Percentiles rank a stretch among this genome's conserved stretches.
Conservation (phyloP, 2,329 filamentous ascomycete genomes). For the Penicillium corylophilum region DNA sequence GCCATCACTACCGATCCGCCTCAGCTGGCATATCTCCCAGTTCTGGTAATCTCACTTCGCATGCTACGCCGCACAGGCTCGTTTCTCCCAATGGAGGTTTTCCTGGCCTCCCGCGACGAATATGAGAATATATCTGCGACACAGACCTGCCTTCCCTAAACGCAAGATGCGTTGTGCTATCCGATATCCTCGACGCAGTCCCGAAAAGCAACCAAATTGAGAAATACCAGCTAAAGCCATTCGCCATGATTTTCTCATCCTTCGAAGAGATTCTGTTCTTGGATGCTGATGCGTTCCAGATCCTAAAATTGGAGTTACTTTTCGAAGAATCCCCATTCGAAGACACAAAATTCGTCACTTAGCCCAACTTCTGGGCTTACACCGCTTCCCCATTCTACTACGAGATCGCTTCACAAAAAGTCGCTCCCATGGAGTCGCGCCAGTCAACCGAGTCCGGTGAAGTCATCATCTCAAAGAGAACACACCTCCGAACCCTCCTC, state of each 20-base stretch:
- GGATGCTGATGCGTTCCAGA: conserved; percentile 48
- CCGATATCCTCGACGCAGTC: conserved; percentile 39
- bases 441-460: conserved; percentile 50
- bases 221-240: conserved; percentile 48
- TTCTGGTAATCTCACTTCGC: conserved; percentile 20
- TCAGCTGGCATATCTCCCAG: conserved; percentile 27
- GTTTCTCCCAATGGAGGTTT: conserved; percentile 18
- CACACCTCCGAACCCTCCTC: conserved; percentile 48
- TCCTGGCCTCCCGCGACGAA: conserved; percentile 28
- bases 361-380: conserved; percentile 39
- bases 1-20: conserved; percentile 21
- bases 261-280: conserved; percentile 50
- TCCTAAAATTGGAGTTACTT: conserved; percentile 41
- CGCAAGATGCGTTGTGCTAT: conserved; percentile 44
- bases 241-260: conserved; percentile 49
- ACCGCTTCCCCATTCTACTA: conserved; percentile 47
- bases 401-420: conserved; percentile 39
- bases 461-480: conserved; percentile 49
- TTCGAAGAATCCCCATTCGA: conserved; percentile 44
- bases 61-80: conserved; percentile 23
- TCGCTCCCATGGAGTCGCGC: conserved; percentile 31
- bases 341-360: conserved; percentile 35
- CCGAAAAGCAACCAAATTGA: conserved; percentile 29
- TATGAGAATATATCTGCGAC: conserved; percentile 45
- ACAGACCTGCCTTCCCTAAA: conserved; percentile 42